These are phyloP conservation scores for Yarrowia sp. DNA, from an alignment of 805 yeast genomes.

Conservation along the genomic window DNA sequence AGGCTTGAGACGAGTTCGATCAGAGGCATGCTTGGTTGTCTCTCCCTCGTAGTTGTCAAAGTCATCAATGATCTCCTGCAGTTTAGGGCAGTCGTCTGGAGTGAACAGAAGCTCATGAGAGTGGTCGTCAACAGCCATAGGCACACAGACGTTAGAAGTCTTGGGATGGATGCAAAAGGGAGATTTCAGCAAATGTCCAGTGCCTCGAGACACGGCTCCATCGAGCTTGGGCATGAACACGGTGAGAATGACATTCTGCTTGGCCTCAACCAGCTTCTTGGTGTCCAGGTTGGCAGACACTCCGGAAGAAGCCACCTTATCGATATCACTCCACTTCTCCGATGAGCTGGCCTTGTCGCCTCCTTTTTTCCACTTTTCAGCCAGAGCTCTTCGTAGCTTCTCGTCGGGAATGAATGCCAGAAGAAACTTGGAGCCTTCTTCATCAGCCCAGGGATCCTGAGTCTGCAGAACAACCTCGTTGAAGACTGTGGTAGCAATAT, in stretches of 20 bases:
- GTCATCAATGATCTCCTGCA: slow-evolving; percentile 68
- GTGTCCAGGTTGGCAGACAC: slow-evolving; percentile 53
- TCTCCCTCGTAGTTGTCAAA: slow-evolving; percentile 43
- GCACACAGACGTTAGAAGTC: slow-evolving; percentile 95
- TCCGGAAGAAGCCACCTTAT: slow-evolving; percentile 55
- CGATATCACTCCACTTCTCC: slow-evolving; percentile 78
- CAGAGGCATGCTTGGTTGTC: slow-evolving; percentile 44
- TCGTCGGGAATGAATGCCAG: slow-evolving; percentile 70
- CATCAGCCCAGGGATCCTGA: slow-evolving; percentile 85
- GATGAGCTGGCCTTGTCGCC: slow-evolving; percentile 60
- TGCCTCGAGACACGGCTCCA: slow-evolving; percentile 87
- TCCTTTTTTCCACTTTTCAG: slow-evolving; percentile 63
- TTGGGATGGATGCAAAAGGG: slow-evolving; percentile 98
- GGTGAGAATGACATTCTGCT: slow-evolving; percentile 79
- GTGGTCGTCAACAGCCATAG: slow-evolving; percentile 54
- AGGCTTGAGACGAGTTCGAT: slow-evolving; percentile 72
- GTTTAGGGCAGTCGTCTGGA: slow-evolving; percentile 79
- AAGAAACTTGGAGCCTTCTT: slow-evolving; percentile 61
- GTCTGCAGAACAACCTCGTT: slow-evolving; percentile 70
- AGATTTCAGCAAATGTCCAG: slow-evolving; percentile 90
- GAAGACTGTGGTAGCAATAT: slow-evolving; percentile 68
- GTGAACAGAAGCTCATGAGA: slow-evolving; percentile 59
- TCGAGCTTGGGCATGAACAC: slow-evolving; percentile 91
- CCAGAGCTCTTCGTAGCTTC: slow-evolving; percentile 54
- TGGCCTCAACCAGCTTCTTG: slow-evolving; percentile 66